Evolutionary conservation across 2,329 filamentous ascomycete genomes (phyloP), one percentile per base, ranked within the genome.

Genomic region (Fusarium multiceps): DNA sequence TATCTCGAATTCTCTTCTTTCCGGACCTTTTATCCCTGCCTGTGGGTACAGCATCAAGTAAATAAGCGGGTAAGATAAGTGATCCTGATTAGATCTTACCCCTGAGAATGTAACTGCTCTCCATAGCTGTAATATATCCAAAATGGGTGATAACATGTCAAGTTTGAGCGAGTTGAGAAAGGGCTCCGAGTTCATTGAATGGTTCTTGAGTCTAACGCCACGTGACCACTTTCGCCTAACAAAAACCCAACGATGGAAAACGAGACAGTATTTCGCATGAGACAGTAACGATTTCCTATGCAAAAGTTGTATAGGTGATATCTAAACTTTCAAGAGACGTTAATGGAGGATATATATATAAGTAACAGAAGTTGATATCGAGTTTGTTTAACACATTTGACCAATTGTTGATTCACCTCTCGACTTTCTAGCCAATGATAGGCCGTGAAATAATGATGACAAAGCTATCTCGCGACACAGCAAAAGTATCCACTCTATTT

Each of bases 401-500:
- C 18, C 34, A 12, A 37, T 37, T 37, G 10, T 37, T n/a, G 18
- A 6, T n/a, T n/a, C 34, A 3, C 2, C 9, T n/a, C 34, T 7
- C 6, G 6, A 12, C 18, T 4, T 10, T 37, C 34, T n/a, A 11
- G 4, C 18, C 34, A 37, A 37, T 37, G 18, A 12, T n/a, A n/a
- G 34, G 18, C 1, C 10, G 10, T 1, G 18, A n/a, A 11, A 37
- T 1, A 4, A 7, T 7, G 1, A 37, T 37, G 34, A 37, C 34
- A 37, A 37, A 37, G 34, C 34, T 11, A 12, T n/a, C 7, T 37
- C 18, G 18, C 10, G 6, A 2, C 18, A 10, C 6, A 6, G 4
- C 2, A n/a, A n/a, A 37, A 37, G 1, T 11, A 12, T 37, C 18
- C 18, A 37, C 34, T n/a, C 10, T 0, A 7, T 12, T 3, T 1